Evolutionary conservation across 305 asterid genomes (phyloP), one percentile per base, ranked within the genome.

Genomic region (Caryopteris hybrid): DNA sequence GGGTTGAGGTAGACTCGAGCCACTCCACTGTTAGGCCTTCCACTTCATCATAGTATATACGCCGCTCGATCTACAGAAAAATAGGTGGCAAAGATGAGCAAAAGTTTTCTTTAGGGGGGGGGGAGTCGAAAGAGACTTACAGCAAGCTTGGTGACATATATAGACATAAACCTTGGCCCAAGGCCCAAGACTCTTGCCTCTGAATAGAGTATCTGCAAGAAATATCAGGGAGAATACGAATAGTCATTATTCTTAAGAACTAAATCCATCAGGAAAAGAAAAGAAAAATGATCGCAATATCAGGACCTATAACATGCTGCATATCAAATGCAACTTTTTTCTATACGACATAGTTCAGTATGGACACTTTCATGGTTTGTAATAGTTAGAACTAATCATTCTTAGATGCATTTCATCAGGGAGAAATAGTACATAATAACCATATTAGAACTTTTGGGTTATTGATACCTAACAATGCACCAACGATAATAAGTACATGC

Each of bases 151-250:
- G 86, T 81, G 43, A 93, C 81, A 75, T 88, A 93, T 61, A 93
- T 70, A 14, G 98, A 85, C 96, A 93, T 93, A 76, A 93, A 93
- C 83, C 76, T 82, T 4, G 98, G 98, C 20, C 98, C 98, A 76
- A 93, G 83, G 25, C 86, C 96, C 76, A 90, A 65, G 42, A 90
- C 97, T 78, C 96, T 80, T 39, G 98, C 98, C 69, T 90, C 92
- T 1, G 86, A 76, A 82, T 75, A 76, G 29, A 88, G 72, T 29
- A 84, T 73, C 98, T 93, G 92, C 90, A 71, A 12, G 46, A 22
- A 64, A 57, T 4, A 56, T 13, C 12, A 53, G 36, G 54, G 46
- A 33, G 31, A n/a, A n/a, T 3, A 38, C 43, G 25, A 43, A 27
- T 25, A n/a, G 39, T 18, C 56, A 57, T 18, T 51, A 62, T 61